Conservation (phyloP, 1,139 yeast genomes). For the Pneumocystis oryctolagi region DNA sequence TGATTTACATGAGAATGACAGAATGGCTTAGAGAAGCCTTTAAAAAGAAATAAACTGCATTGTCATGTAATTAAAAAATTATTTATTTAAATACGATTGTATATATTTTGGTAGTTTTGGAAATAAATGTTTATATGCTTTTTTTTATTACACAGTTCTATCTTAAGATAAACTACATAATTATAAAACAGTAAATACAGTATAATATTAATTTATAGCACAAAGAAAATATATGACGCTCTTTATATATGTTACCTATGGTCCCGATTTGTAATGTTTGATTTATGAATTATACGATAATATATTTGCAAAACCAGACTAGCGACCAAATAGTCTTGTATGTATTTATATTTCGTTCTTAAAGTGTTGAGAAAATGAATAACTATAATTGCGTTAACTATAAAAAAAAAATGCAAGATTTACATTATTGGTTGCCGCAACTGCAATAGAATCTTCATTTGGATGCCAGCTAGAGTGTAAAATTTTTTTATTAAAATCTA, state of each 20-base stretch:
- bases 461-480: conserved; percentile 98
- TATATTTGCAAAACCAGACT: neutral
- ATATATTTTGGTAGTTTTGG: neutral
- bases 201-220: neutral
- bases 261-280: neutral
- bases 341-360: conserved; percentile 2
- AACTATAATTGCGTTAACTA: conserved; percentile 14
- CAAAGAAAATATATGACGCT: neutral
- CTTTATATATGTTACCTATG: neutral
- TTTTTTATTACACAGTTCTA: neutral
- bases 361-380: conserved; percentile 30
- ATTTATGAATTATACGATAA: neutral
- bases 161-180: neutral
- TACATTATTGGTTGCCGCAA: conserved; percentile 93
- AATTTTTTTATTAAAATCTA: conserved; percentile 89
- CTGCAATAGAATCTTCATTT: conserved; percentile 85
- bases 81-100: too few species aligned
- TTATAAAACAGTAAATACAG: neutral
- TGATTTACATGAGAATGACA: conserved; percentile 61
- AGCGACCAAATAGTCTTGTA: neutral
- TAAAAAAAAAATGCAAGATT: conserved; percentile 42
- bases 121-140: neutral
- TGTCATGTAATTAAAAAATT: neutral
- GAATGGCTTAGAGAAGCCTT: conserved; percentile 64
- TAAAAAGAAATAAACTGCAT: conserved; percentile 11